Conservation (phyloP, 768 basidiomycete genomes). For the Krasilnikovozyma curviuscula region DNA sequence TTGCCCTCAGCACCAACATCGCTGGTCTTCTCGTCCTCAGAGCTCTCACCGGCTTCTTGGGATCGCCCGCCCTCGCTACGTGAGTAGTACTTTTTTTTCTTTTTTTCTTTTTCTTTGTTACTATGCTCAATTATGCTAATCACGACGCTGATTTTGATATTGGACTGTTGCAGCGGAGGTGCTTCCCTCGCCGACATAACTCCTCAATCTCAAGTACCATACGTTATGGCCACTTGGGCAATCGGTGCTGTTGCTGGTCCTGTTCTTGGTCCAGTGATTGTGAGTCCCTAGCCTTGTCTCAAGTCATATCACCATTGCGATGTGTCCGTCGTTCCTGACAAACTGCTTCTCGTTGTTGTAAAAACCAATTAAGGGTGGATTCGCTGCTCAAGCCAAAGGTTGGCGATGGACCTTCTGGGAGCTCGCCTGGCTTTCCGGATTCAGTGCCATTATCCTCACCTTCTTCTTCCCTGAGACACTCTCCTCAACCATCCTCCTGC, state of each 20-base stretch:
- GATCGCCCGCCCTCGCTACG: constrained; percentile 26
- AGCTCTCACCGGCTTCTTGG: constrained; percentile 26
- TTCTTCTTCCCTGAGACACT: constrained; percentile 27
- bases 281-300: no score
- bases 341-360: no score
- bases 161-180: background rate
- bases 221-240: constrained; percentile 21
- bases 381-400: constrained; percentile 22
- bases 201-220: constrained; percentile 16
- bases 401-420: constrained; percentile 27
- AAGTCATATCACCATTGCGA: no score
- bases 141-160: background rate
- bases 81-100: no score
- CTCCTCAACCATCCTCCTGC: constrained; percentile 24
- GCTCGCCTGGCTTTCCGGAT: constrained; percentile 24
- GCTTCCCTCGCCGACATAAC: constrained; percentile 23
- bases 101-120: no score
- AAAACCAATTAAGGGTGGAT: no score
- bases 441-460: no score
- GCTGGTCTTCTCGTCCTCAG: no score
- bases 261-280: constrained; percentile 22
- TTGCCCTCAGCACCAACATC: no score
- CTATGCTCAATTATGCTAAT: no score
- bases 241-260: constrained; percentile 20
- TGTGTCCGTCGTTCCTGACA: no score